phyloP scores from a whole-genome alignment of 805 yeast genomes.

The Myxozyma lipomycoides region DNA sequence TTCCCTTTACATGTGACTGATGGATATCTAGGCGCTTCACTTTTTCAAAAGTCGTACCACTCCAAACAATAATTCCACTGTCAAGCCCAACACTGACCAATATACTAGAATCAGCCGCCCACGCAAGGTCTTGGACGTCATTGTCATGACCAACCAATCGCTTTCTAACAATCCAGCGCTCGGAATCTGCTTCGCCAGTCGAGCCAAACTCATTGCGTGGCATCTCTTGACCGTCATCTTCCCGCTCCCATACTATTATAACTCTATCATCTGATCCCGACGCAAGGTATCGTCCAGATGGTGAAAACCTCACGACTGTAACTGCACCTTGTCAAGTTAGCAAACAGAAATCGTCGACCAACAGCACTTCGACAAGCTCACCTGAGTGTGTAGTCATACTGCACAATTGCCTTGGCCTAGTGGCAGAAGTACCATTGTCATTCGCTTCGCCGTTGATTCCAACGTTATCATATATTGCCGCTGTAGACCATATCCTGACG shows the following conservation, averaged over 20 bases:
- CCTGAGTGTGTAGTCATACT: constrained; percentile 96
- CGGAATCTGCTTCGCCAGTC: constrained; percentile 59
- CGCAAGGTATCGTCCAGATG: constrained; percentile 85
- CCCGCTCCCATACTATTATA: constrained; percentile 87
- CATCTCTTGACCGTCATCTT: constrained; percentile 50
- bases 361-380: no score
- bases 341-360: neutral
- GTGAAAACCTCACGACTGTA: constrained; percentile 87
- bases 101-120: constrained; percentile 93
- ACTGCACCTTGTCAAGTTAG: constrained; percentile 52
- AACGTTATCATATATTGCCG: constrained; percentile 69
- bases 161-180: constrained; percentile 92
- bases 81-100: constrained; percentile 93
- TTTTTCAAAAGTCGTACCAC: constrained; percentile 73
- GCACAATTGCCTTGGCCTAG: constrained; percentile 54
- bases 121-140: constrained; percentile 95
- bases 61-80: constrained; percentile 89
- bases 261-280: constrained; percentile 95
- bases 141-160: constrained; percentile 95
- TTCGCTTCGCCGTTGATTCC: constrained; percentile 17
- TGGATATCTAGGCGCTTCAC: constrained; percentile 87
- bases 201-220: constrained; percentile 66
- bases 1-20: constrained; percentile 92
- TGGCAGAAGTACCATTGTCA: neutral
- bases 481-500: constrained; percentile 87